Base-by-base conservation (phyloP, 225 moss, liverwort and hornwort species). In the Anthoceros angustus region DNA sequence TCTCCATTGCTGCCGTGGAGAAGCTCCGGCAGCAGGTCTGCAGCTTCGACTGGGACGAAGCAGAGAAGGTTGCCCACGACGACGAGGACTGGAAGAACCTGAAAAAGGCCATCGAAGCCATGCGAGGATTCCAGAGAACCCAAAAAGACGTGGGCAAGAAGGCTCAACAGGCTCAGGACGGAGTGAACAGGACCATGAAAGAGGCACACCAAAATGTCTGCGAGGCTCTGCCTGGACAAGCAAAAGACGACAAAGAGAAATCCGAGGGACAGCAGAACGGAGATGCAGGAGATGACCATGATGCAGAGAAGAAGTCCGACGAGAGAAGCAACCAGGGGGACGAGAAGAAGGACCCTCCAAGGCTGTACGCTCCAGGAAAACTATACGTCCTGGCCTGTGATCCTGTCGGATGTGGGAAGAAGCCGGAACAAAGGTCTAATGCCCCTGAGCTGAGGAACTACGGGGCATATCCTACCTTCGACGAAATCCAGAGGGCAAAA, bases 371-470 rank as follows among this genome's bases (percentile, higher is more conserved):
- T 0, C 75, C 89, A 0, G 98, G 98, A 32, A 81, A 73, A 67
- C 73, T 98, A 3, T 74, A 92, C 6, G 70, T 98, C 40, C 48
- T 98, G 7, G 73, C 80, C 43, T 71, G 84, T n/a, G 82, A 86
- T 67, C 98, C 98, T 20, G 92, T 85, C 0, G 98, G 98, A 25
- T 80, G 84, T 40, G 98, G 98, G 18, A 98, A 92, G 67, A 15
- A 79, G 70, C 98, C 98, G 9, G 87, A 87, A 76, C 76, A 71
- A 10, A 85, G 98, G 71, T 71, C 42, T 0, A 4, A 79, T 49
- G 77, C 89, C 8, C 78, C 85, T 0, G 72, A 86, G 5, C 68
- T 74, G 65, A 85, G 98, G 8, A 79, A 75, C 68, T 91, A 85
- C 9, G 98, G 98, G 10, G 68, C 84, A 7, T 92, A 87, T 41